Conservation (phyloP, 2,329 filamentous ascomycete species). For the Aspergillus sp. region DNA sequence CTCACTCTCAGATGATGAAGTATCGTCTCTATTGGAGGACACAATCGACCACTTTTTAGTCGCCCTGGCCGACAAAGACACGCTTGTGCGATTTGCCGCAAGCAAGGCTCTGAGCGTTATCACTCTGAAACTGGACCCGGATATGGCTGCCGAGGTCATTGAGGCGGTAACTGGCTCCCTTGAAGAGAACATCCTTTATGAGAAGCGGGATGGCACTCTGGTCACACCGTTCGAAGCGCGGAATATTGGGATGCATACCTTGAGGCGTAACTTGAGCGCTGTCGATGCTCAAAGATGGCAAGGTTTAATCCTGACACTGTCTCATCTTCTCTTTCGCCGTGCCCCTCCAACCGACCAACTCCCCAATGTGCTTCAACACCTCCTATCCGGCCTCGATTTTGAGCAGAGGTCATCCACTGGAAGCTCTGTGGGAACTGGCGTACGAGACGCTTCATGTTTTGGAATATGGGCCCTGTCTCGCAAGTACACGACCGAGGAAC, state of each 20-base stretch:
- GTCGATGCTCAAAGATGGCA: slow-evolving; percentile 86
- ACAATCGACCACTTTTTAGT: slow-evolving; percentile 75
- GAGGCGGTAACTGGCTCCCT: slow-evolving; percentile 69
- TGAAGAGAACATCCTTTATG: slow-evolving; percentile 52
- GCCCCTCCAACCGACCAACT: slow-evolving; percentile 66
- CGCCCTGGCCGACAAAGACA: slow-evolving; percentile 74
- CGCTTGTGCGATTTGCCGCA: slow-evolving; percentile 77
- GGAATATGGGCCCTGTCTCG: slow-evolving; percentile 88
- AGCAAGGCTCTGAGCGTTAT: slow-evolving; percentile 89
- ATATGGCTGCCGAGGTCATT: slow-evolving; percentile 78
- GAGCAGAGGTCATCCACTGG: slow-evolving; percentile 81
- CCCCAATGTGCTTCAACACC: slow-evolving; percentile 62
- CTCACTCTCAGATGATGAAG: slow-evolving; percentile 19
- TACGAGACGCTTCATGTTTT: slow-evolving; percentile 91
- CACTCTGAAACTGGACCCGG: slow-evolving; percentile 65
- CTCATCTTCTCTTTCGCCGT: slow-evolving; percentile 75
- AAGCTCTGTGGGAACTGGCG: slow-evolving; percentile 76
- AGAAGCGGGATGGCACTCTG: slow-evolving; percentile 36
- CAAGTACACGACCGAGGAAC: slow-evolving; percentile 71
- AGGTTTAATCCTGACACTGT: slow-evolving; percentile 76
- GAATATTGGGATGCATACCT: slow-evolving; percentile 26
- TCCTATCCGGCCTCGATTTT: slow-evolving; percentile 74
- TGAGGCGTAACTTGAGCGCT: slow-evolving; percentile 54
- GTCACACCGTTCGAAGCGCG: slow-evolving; percentile 26
- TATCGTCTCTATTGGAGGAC: slow-evolving; percentile 58